phyloP scores from a whole-genome alignment of 2,329 filamentous ascomycete genomes.

The Fusarium praegraminearum region DNA sequence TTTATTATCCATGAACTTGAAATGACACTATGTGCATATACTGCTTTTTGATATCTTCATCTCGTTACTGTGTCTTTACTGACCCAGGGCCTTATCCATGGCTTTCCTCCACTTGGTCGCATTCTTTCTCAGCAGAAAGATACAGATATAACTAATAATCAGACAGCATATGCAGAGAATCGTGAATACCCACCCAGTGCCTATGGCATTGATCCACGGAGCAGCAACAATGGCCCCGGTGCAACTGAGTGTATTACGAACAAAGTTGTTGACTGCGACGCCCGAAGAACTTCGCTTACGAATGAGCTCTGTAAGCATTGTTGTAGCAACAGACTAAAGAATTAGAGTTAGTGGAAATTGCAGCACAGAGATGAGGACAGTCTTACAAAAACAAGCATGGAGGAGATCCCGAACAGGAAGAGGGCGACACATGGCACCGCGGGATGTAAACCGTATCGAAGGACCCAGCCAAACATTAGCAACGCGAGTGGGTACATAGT shows the following conservation, averaged over 20 bases:
- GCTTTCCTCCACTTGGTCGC: constrained; percentile 71
- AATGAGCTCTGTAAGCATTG: constrained; percentile 89
- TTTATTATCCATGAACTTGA: neutral
- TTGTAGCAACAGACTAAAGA: constrained; percentile 70
- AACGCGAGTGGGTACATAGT: constrained; percentile 76
- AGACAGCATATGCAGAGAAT: constrained; percentile 65
- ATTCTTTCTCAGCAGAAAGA: constrained; percentile 71
- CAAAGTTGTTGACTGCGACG: constrained; percentile 84
- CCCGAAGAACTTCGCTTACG: constrained; percentile 76
- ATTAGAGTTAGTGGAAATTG: constrained; percentile 15
- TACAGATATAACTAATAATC: constrained; percentile 66
- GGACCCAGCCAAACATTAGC: constrained; percentile 83
- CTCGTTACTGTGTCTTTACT: constrained; percentile 9
- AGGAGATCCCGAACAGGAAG: constrained; percentile 80
- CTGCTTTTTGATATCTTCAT: neutral
- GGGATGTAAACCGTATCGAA: constrained; percentile 74
- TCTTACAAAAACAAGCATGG: constrained; percentile 81
- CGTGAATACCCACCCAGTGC: constrained; percentile 82
- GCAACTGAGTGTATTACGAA: constrained; percentile 82
- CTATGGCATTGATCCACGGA: constrained; percentile 77
- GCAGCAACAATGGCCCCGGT: constrained; percentile 76
- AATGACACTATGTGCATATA: neutral
- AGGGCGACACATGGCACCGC: constrained; percentile 72
- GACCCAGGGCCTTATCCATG: constrained; percentile 67
- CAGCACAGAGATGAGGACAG: neutral